A percentile compares a stretch with the other conserved stretches of the same genome.
Conservation (phyloP, 805 yeast genomes). For the Monosporozyma unispora region DNA sequence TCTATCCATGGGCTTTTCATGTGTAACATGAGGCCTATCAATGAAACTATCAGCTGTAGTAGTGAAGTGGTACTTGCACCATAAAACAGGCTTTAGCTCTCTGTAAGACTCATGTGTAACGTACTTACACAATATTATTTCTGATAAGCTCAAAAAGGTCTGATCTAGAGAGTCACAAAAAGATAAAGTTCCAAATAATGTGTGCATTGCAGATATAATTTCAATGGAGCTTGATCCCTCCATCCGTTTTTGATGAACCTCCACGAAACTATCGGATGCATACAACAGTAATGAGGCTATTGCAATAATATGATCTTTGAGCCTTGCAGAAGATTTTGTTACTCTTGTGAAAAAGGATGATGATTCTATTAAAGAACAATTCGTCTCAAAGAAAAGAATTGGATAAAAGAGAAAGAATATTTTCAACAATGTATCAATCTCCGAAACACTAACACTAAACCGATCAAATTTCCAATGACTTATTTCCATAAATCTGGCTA, state of each 20-base stretch:
- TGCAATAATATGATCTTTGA: constrained; percentile 38
- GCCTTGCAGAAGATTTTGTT: constrained; percentile 33
- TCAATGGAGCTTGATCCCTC: constrained; percentile 6
- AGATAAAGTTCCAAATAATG: constrained; percentile 57
- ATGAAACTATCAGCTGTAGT: constrained; percentile 50
- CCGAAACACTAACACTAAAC: not conserved
- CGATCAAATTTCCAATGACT: constrained; percentile 31
- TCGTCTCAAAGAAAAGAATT: constrained; percentile 45
- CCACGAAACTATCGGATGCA: not conserved
- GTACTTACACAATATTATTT: constrained; percentile 41
- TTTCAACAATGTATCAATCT: constrained; percentile 21
- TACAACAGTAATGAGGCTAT: not conserved
- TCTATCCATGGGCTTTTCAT: constrained; percentile 30
- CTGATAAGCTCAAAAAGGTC: constrained; percentile 49
- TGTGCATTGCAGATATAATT: constrained; percentile 55
- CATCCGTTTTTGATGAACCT: not conserved
- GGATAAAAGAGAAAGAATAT: constrained; percentile 38
- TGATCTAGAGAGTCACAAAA: constrained; percentile 65
- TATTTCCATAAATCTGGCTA: constrained; percentile 23
- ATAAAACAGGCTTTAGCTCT: constrained; percentile 67
- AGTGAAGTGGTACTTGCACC: constrained; percentile 67
- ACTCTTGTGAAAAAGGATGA: constrained; percentile 39
- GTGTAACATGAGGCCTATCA: constrained; percentile 58
- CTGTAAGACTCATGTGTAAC: constrained; percentile 43
- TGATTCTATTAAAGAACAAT: constrained; percentile 32